These are phyloP conservation scores for Apophysomyces ossiformis DNA, from an alignment of 371 early-diverging fungal genomes.

Conservation along the genomic window DNA sequence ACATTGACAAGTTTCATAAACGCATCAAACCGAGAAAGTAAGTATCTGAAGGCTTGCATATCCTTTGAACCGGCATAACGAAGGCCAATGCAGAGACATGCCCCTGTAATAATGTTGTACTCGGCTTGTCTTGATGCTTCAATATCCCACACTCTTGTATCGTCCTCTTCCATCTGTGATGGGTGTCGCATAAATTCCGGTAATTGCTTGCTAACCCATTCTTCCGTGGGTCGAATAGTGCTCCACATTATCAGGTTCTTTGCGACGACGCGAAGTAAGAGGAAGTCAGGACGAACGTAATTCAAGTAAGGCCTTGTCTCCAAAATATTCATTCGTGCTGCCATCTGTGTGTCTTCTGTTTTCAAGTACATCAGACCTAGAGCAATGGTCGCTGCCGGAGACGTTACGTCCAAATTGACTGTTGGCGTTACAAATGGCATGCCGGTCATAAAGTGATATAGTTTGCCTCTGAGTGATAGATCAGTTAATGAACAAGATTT, in stretches of 20 bases:
- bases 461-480: conserved; percentile 59
- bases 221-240: conserved; percentile 49
- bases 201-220: conserved; percentile 72
- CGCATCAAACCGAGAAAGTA: conserved; percentile 55
- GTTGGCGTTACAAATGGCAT: conserved; percentile 12
- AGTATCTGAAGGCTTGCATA: conserved; percentile 49
- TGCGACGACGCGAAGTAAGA: conserved; percentile 71
- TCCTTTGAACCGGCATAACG: conserved; percentile 82
- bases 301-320: conserved; percentile 59
- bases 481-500: conserved; percentile 59
- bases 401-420: conserved; percentile 55
- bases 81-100: conserved; percentile 79
- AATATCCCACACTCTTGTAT: conserved; percentile 31
- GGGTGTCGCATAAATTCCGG: conserved; percentile 61
- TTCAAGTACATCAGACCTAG: conserved; percentile 83
- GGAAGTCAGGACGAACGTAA: conserved; percentile 70
- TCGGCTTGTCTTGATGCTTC: conserved; percentile 59
- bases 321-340: conserved; percentile 66
- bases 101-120: conserved; percentile 75
- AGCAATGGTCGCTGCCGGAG: conserved; percentile 81
- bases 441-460: conserved; percentile 57
- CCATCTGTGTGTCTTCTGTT: conserved; percentile 70
- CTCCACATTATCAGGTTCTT: conserved; percentile 79
- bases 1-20: conserved; percentile 44
- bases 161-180: not conserved